Evolutionary conservation across 2,329 filamentous ascomycete genomes (phyloP).

Genomic region (Aspergillus novofumigatus): DNA sequence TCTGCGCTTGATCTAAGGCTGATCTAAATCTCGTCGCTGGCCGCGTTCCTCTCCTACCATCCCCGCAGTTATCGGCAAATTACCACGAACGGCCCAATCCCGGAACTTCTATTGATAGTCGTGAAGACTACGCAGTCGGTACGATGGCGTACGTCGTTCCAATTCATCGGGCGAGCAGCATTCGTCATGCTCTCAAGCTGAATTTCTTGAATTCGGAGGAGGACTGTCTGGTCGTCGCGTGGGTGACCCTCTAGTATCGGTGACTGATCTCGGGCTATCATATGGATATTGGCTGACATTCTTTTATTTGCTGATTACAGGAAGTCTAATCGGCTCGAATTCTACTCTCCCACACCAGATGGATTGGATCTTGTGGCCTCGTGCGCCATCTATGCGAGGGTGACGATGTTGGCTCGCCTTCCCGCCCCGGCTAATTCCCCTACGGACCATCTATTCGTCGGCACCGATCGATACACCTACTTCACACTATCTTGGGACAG

Average conservation of each 20-base stretch:
- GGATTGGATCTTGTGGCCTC: slow-evolving; percentile 64
- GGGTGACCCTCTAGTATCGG: slow-evolving; percentile 37
- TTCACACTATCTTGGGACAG: slow-evolving; percentile 84
- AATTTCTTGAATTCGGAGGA: slow-evolving; percentile 69
- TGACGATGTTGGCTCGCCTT: slow-evolving; percentile 67
- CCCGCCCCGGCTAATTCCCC: slow-evolving; percentile 60
- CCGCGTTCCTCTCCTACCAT: neutral
- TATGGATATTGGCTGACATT: neutral
- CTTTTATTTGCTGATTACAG: slow-evolving; percentile 39
- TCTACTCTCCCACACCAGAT: slow-evolving; percentile 64
- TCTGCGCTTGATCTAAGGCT: neutral
- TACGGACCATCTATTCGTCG: slow-evolving; percentile 85
- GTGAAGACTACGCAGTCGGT: neutral
- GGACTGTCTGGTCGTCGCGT: slow-evolving; percentile 86
- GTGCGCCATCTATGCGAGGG: slow-evolving; percentile 74
- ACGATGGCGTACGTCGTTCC: slow-evolving; percentile 90
- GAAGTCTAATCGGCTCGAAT: slow-evolving; percentile 79
- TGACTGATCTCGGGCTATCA: neutral
- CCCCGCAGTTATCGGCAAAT: neutral
- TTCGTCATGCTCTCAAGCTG: slow-evolving; percentile 80
- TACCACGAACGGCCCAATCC: neutral
- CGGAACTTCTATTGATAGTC: neutral
- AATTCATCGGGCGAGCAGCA: slow-evolving; percentile 86
- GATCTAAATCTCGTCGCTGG: neutral
- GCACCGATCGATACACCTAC: slow-evolving; percentile 84